These are phyloP conservation scores for Prototheca cutis DNA, from an alignment of 163 green algal genomes.

Conservation along the genomic window DNA sequence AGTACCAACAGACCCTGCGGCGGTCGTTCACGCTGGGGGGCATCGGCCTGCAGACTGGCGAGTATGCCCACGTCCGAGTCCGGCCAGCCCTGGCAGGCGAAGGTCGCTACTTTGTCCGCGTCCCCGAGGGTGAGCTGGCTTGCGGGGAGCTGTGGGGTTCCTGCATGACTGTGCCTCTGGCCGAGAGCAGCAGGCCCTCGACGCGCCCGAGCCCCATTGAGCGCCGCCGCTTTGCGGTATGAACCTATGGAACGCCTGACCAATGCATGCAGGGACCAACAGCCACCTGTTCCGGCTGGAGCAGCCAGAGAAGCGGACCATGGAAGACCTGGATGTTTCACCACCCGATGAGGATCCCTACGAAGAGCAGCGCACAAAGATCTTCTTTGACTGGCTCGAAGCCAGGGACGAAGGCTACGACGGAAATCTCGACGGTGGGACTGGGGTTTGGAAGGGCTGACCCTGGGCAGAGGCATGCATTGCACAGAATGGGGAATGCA, in stretches of 20 bases:
- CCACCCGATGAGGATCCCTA: background rate
- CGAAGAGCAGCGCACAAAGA: constrained; percentile 27
- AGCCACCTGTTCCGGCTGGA: constrained; percentile 2
- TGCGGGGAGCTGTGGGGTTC: too few relatives aligned
- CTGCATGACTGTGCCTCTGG: too few relatives aligned
- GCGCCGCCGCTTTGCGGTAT: too few relatives aligned
- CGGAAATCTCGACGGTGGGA: constrained; percentile 36
- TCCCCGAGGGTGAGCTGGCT: constrained; percentile 50
- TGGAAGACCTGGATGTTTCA: background rate
- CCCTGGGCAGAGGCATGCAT: background rate
- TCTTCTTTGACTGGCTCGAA: constrained; percentile 41
- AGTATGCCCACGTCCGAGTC: constrained; percentile 60
- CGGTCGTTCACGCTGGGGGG: constrained; percentile 63
- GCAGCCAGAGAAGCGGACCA: background rate
- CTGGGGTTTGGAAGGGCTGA: background rate
- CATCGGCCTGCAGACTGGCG: constrained; percentile 65
- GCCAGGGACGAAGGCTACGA: constrained; percentile 42
- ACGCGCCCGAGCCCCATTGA: too few relatives aligned
- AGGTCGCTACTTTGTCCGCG: constrained; percentile 84
- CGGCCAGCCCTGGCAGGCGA: constrained; percentile 64
- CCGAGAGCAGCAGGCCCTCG: too few relatives aligned
- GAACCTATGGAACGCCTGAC: too few relatives aligned
- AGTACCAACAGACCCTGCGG: constrained; percentile 63
- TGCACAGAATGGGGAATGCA: too few relatives aligned
- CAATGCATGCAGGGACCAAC: constrained; percentile 18